Evolutionary conservation across 208 protist genomes (phyloP).

Genomic region (Borovskyia barvae): DNA sequence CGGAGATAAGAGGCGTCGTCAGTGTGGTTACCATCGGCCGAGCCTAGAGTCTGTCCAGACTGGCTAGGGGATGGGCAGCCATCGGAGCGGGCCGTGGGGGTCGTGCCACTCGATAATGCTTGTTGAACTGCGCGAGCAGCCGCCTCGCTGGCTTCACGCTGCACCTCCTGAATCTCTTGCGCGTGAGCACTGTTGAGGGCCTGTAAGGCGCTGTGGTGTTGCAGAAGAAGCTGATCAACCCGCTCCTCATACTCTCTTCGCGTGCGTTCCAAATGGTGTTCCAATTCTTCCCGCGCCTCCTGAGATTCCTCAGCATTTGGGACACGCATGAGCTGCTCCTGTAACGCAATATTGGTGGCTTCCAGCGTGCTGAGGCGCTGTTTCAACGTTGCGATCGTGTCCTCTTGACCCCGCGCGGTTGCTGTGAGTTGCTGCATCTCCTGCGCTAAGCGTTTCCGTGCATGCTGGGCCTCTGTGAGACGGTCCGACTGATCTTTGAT

Average conservation of each 20-base stretch:
- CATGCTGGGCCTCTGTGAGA: conserved; percentile 35
- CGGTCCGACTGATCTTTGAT: conserved; percentile 36
- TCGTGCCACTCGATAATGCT: conserved; percentile 7
- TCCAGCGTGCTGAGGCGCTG: conserved; percentile 36
- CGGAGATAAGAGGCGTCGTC: conserved; percentile 52
- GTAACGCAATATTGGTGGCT: conserved; percentile 12
- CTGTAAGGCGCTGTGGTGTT: conserved; percentile 71
- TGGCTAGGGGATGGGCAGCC: too few relatives aligned
- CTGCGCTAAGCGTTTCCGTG: conserved; percentile 15
- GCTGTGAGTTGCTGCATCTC: conserved; percentile 40
- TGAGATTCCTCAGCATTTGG: conserved; percentile 69
- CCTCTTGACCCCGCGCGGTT: conserved; percentile 38
- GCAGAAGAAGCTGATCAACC: conserved; percentile 47
- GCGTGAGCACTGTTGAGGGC: conserved; percentile 47
- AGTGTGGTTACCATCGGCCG: not conserved
- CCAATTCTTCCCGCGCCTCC: conserved; percentile 42
- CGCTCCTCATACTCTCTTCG: conserved; percentile 45
- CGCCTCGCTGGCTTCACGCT: conserved; percentile 35
- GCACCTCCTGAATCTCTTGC: conserved; percentile 40
- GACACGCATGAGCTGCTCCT: conserved; percentile 23
- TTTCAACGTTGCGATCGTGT: conserved; percentile 35
- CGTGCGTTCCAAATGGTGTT: conserved; percentile 40
- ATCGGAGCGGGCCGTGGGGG: not conserved
- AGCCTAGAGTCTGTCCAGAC: too few relatives aligned
- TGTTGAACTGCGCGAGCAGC: conserved; percentile 25